Conservation (phyloP, 2,329 filamentous ascomycete species). For the Teratosphaeria viscida region DNA sequence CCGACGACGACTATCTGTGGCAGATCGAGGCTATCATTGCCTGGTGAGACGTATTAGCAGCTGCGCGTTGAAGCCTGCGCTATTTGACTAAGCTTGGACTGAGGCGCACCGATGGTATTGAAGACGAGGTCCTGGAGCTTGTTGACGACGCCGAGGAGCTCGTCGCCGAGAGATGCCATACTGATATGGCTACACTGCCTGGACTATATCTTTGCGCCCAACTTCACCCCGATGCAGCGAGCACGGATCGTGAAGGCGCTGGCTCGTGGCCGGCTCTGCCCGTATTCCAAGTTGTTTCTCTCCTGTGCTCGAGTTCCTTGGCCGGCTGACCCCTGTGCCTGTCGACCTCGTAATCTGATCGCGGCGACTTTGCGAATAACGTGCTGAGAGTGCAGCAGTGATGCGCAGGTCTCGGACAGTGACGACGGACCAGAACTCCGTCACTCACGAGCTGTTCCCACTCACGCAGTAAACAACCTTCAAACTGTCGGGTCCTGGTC, state of each 20-base stretch:
- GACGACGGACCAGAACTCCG: not conserved
- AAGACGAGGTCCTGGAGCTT: conserved; percentile 88
- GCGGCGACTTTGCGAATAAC: not conserved
- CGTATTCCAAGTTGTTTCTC: not conserved
- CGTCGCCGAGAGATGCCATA: conserved; percentile 93
- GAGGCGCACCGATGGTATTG: conserved; percentile 65
- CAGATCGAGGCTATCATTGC: conserved; percentile 92
- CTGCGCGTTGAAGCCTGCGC: not conserved
- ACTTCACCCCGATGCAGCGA: not conserved
- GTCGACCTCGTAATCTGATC: not conserved
- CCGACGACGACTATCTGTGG: conserved; percentile 99
- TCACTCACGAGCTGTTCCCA: not conserved
- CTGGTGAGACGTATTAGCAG: conserved; percentile 27
- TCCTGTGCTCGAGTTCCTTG: not conserved
- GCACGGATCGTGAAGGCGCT: not conserved
- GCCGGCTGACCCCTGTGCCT: not conserved
- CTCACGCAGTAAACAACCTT: not conserved
- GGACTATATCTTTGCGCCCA: not conserved
- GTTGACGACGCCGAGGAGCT: conserved; percentile 91
- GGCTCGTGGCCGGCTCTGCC: not conserved
- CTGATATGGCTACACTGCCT: not conserved
- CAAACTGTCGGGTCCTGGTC: not conserved
- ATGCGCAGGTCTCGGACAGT: not conserved
- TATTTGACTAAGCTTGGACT: not conserved
- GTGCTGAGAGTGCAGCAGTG: not conserved